Evolutionary conservation across 2,329 filamentous ascomycete species (phyloP), one percentile per base, ranked within the genome.

Genomic region (Phialocephala sp.): DNA sequence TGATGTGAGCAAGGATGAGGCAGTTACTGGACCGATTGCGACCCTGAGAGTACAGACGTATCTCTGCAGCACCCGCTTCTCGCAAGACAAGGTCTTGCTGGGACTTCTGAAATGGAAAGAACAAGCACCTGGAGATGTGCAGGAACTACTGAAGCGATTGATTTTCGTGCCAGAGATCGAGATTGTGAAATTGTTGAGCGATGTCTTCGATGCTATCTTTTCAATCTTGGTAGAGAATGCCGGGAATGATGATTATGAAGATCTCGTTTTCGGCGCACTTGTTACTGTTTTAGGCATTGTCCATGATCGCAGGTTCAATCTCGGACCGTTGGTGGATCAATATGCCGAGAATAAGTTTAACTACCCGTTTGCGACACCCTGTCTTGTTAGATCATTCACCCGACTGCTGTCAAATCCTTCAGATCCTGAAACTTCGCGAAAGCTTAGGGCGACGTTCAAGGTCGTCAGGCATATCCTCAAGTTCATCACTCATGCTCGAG

Each of bases 151-250:
- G 50, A 91, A 91, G 75, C 89, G 94, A 71, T 87, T 98, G 58
- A 89, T 94, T 22, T 98, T 98, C 71, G 94, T 99, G 0, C 92
- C 95, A 0, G 95, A 99, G 76, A 97, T 98, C 63, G 96, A 99
- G 79, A 92, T 99, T 39, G 95, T 99, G 68, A 99, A 98, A 80
- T 85, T 98, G 50, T 82, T 98, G 8, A 91, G 87, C 68, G 91
- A 97, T 72, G 93, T 98, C 0, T 90, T 99, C 61, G 92, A 97
- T 77, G 88, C 93, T 0, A 85, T 99, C 0, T 99, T 99, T 75
- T 91, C 92, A 6, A 93, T 97, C 35, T 82, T 98, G 35, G 92
- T 96, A 36, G 93, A 97, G 72, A 90, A 97, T 74, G 89, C 92
- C n/a, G 93, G 92, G 11, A 93, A 93, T 70, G 92, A 96, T 69